Evolutionary conservation across 179 eudicot species (phyloP).

Genomic region (Beta macrorhiza): DNA sequence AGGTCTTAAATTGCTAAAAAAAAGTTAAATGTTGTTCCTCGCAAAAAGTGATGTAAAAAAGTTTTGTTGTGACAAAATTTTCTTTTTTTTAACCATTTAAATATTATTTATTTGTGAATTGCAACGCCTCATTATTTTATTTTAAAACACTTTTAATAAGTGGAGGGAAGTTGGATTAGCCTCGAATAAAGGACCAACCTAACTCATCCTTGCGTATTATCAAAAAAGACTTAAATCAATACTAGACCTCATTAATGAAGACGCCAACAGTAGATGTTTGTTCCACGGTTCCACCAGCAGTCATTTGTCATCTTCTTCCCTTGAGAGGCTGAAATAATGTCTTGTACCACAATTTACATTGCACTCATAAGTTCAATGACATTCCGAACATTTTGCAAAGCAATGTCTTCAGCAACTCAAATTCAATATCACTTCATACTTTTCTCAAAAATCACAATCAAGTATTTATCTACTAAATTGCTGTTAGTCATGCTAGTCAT

Average conservation of each 20-base stretch:
- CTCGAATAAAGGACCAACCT: too few relatives aligned
- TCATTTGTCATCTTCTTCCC: neutral
- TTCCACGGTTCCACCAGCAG: neutral
- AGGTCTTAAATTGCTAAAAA: too few relatives aligned
- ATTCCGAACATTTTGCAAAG: neutral
- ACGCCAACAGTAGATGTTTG: neutral
- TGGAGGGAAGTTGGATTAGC: too few relatives aligned
- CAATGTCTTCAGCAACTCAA: neutral
- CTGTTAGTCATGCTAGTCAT: neutral
- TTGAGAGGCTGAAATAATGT: neutral
- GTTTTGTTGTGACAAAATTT: too few relatives aligned
- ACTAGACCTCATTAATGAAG: neutral
- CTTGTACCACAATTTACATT: conserved; percentile 3
- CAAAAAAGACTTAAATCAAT: too few relatives aligned
- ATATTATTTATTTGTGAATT: too few relatives aligned
- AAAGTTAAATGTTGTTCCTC: too few relatives aligned
- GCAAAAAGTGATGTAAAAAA: too few relatives aligned
- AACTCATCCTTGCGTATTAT: too few relatives aligned
- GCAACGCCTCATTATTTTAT: too few relatives aligned
- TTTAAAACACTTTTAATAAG: too few relatives aligned
- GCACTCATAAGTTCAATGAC: neutral
- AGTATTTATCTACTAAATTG: neutral
- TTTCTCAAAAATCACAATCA: neutral
- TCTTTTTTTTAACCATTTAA: too few relatives aligned
- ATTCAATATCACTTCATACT: neutral